Percentiles rank a stretch among this genome's conserved stretches.
phyloP scores from a whole-genome alignment of 2,329 filamentous ascomycete genomes.

The Phaeosphaeria sp. region DNA sequence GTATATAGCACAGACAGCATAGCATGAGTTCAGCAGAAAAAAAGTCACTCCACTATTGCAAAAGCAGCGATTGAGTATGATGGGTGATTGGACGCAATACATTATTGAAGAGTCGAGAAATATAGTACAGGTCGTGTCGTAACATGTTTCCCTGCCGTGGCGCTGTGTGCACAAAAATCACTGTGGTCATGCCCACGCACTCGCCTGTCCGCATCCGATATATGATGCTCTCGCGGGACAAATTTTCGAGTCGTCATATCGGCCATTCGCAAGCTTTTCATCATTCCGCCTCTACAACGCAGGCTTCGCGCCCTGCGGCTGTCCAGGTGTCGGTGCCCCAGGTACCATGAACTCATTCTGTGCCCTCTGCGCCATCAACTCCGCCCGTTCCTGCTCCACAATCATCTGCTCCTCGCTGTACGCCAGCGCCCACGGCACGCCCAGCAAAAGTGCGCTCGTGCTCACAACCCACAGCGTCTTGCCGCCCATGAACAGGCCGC shows the following conservation, averaged over 20 bases:
- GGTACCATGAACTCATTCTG: slow-evolving; percentile 64
- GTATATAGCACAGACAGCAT: slow-evolving; percentile 41
- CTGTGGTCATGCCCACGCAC: slow-evolving; percentile 6
- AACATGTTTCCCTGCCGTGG: slow-evolving; percentile 11
- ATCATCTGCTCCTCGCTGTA: slow-evolving; percentile 97
- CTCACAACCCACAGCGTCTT: slow-evolving; percentile 90
- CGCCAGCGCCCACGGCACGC: slow-evolving; percentile 91
- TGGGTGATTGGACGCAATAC: slow-evolving; percentile 22
- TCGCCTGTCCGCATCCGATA: not conserved
- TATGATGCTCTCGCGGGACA: slow-evolving; percentile 4
- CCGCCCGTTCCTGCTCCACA: slow-evolving; percentile 96
- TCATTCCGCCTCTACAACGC: slow-evolving; percentile 34
- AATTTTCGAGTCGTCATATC: not conserved
- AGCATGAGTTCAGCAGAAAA: slow-evolving; percentile 28
- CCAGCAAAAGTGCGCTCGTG: slow-evolving; percentile 86
- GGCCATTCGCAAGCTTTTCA: not conserved
- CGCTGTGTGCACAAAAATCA: slow-evolving; percentile 22
- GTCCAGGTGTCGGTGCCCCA: slow-evolving; percentile 29
- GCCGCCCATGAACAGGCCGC: slow-evolving; percentile 73
- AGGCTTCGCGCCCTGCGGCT: slow-evolving; percentile 40
- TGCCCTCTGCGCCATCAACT: slow-evolving; percentile 91
- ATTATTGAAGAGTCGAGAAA: slow-evolving; percentile 37
- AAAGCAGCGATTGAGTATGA: not conserved
- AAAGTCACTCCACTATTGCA: slow-evolving; percentile 6
- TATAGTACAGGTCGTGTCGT: slow-evolving; percentile 39